Percentiles rank a stretch among this genome's conserved stretches.
Conservation (phyloP, 2,329 filamentous ascomycete genomes). For the Pyricularia sp. region DNA sequence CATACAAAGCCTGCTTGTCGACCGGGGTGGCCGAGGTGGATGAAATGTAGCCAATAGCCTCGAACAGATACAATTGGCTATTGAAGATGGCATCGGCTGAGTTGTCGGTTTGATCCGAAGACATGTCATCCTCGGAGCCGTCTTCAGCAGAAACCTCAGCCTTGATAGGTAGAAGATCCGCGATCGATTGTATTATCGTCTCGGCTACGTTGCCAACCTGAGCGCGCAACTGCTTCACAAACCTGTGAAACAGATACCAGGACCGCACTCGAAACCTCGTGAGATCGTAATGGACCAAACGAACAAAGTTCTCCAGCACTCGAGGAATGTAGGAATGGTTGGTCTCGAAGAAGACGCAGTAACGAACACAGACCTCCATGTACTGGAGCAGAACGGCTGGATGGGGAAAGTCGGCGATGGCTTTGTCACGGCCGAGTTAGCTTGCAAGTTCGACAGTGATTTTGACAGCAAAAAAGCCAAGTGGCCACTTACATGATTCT, state of each 20-base stretch:
- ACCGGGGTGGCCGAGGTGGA: conserved; percentile 64
- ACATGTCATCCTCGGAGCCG: conserved; percentile 73
- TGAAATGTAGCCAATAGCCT: conserved; percentile 85
- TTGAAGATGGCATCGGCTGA: conserved; percentile 84
- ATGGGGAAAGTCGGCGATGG: conserved; percentile 73
- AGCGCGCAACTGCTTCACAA: conserved; percentile 74
- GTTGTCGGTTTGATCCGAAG: conserved; percentile 81
- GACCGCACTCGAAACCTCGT: conserved; percentile 79
- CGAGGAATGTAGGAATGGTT: conserved; percentile 70
- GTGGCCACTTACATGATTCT: conserved; percentile 55
- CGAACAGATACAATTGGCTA: conserved; percentile 85
- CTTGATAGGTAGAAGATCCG: conserved; percentile 78
- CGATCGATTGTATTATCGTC: conserved; percentile 79
- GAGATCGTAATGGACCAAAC: conserved; percentile 77
- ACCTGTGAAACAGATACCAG: conserved; percentile 92
- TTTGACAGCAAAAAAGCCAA: neutral
- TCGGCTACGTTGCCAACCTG: conserved; percentile 84
- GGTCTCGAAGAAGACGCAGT: conserved; percentile 82
- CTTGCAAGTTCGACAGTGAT: neutral
- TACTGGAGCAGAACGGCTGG: conserved; percentile 90
- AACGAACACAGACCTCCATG: conserved; percentile 96
- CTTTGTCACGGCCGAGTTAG: conserved; percentile 25
- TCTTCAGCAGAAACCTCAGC: conserved; percentile 72
- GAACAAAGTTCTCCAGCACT: conserved; percentile 83
- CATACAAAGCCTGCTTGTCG: conserved; percentile 79